phyloP scores from a whole-genome alignment of 2,329 filamentous ascomycete genomes.

The Fusarium lyarnte region DNA sequence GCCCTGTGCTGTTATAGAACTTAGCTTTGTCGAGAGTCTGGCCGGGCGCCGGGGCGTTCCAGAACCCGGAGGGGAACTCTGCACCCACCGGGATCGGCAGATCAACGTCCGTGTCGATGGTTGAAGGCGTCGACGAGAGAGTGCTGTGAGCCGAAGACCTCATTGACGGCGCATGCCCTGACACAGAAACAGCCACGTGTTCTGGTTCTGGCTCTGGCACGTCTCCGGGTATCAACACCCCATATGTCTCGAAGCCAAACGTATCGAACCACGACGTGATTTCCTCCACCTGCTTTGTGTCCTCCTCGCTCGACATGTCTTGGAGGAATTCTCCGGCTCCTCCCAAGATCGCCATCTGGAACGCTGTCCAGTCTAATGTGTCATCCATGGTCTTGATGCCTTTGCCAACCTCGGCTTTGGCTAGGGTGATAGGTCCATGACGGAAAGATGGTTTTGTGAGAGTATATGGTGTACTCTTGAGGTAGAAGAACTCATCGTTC shows the following conservation, averaged over 20 bases:
- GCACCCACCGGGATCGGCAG: constrained; percentile 51
- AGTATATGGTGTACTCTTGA: constrained; percentile 60
- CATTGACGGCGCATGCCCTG: constrained; percentile 18
- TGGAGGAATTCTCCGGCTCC: constrained; percentile 62
- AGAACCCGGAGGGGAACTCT: constrained; percentile 49
- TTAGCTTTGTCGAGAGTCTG: constrained; percentile 44
- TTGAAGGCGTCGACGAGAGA: constrained; percentile 43
- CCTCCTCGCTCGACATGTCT: constrained; percentile 56
- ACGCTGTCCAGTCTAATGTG: constrained; percentile 70
- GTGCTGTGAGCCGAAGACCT: constrained; percentile 39
- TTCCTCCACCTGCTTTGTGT: constrained; percentile 55
- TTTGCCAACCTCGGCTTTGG: constrained; percentile 54
- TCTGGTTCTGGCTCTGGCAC: neutral
- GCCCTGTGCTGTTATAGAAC: constrained; percentile 45
- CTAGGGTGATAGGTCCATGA: constrained; percentile 65
- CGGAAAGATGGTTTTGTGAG: constrained; percentile 59
- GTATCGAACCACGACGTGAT: constrained; percentile 62
- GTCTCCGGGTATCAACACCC: constrained; percentile 49
- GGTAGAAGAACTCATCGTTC: constrained; percentile 58
- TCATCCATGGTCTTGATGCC: constrained; percentile 55
- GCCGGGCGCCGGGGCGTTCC: constrained; percentile 43
- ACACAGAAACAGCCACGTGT: neutral
- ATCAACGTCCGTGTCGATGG: constrained; percentile 47
- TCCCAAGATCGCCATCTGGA: constrained; percentile 71
- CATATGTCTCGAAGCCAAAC: constrained; percentile 58